Evolutionary conservation across 2,329 filamentous ascomycete genomes (phyloP), one percentile per base, ranked within the genome.

Genomic region (Lecanosticta acicola): DNA sequence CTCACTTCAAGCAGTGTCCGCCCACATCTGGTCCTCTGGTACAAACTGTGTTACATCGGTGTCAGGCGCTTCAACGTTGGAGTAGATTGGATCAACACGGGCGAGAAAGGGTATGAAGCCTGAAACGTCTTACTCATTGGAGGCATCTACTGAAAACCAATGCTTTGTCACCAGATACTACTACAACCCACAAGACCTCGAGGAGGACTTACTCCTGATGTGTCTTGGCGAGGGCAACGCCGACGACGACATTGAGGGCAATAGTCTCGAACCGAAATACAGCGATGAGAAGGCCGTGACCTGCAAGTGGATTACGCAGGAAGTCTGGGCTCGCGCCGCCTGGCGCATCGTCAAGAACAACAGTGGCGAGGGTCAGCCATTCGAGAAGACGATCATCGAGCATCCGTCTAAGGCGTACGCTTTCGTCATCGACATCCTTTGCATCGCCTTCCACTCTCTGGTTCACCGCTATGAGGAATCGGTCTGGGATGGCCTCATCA

Each of bases 361-460:
- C 34, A 19, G 36, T 21, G 43, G 45, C 9, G 17, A 18, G 9
- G 55, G 55, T 9, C 39, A 49, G 8, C 9, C 47, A 10, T 56
- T 59, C 36, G 48, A 51, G n/a, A 36, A 39, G 14, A 32, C 36
- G 1, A 18, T 52, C n/a, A 8, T 43, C 3, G 14, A 34, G 9
- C 53, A 56, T 36, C 48, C 57, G 19, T 53, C 51, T 4, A 49
- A 47, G 3, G 49, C 45, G 4, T 59, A 58, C 32, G 56, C 42
- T 1, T 43, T 58, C 24, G 44, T 41, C 3, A 53, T 59, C 45
- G 58, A 60, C 17, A 20, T 60, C 9, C 49, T 60, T 9, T 50
- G 49, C 42, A 38, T 59, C 7, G 51, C 55, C 2, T 60, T 59
- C 35, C 56, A 60, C 37, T 56, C 55, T 3, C 53, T 60, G 13